Evolutionary conservation across 108 stramenopile genomes (phyloP).

Genomic region (Cylindrotheca fusiformis): DNA sequence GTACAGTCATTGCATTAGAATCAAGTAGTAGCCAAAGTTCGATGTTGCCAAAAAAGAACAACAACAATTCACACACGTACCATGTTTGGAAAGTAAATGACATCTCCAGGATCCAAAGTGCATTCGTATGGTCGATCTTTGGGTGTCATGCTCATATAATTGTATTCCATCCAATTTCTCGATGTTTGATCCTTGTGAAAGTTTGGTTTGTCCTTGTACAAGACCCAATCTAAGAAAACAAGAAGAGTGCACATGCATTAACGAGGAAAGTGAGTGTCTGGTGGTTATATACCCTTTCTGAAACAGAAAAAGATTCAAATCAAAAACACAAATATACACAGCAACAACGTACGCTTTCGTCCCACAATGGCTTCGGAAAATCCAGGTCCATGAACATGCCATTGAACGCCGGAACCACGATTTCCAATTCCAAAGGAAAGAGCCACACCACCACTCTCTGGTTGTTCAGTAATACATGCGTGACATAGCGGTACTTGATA

Average conservation of each 20-base stretch:
- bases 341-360: slow-evolving; percentile 23
- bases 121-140: slow-evolving; percentile 66
- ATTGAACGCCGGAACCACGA: slow-evolving; percentile 80
- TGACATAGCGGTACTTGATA: slow-evolving; percentile 69
- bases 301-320: background rate
- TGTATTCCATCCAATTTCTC: slow-evolving; percentile 82
- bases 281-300: slow-evolving; percentile 1
- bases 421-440: slow-evolving; percentile 83
- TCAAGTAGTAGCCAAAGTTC: background rate
- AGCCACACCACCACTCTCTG: slow-evolving; percentile 37
- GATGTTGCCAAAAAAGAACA: background rate
- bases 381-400: slow-evolving; percentile 82
- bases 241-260: too few species aligned
- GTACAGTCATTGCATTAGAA: background rate
- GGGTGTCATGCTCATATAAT: slow-evolving; percentile 24
- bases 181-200: slow-evolving; percentile 73
- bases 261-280: too few species aligned
- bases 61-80: background rate
- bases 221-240: slow-evolving; percentile 49
- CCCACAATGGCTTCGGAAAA: slow-evolving; percentile 78
- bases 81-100: slow-evolving; percentile 73
- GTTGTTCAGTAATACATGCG: slow-evolving; percentile 56
- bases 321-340: background rate
- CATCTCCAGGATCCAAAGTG: slow-evolving; percentile 73
- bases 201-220: slow-evolving; percentile 50